A percentile compares a stretch with the other conserved stretches of the same genome.
These are phyloP conservation scores for Alternaria postmessia DNA, from an alignment of 2,329 filamentous ascomycete genomes.

Conservation along the genomic window DNA sequence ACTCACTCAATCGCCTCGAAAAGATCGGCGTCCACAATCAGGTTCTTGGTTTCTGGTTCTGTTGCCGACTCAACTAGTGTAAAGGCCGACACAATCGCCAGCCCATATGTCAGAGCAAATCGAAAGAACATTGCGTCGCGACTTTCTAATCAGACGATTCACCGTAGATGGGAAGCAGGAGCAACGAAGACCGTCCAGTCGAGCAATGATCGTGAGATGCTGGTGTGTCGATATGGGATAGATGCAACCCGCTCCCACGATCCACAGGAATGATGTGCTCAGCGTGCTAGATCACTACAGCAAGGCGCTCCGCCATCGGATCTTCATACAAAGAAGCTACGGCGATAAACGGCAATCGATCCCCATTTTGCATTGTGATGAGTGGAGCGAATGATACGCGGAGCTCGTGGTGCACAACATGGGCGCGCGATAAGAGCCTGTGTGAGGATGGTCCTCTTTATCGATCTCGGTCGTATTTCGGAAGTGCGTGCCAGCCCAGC, in stretches of 20 bases:
- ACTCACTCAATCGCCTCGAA: constrained; percentile 13
- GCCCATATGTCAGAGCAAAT: background rate
- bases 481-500: background rate
- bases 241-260: background rate
- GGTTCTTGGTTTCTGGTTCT: background rate
- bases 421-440: background rate
- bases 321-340: background rate
- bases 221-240: too few species aligned
- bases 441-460: background rate
- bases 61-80: background rate
- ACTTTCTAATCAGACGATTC: background rate
- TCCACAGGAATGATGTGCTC: background rate
- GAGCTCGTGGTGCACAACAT: background rate
- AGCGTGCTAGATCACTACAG: background rate
- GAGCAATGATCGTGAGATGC: background rate
- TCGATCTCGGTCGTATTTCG: background rate
- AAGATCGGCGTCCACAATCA: constrained; percentile 13
- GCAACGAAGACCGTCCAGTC: background rate
- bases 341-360: background rate
- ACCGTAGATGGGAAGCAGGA: background rate
- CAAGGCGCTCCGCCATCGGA: background rate
- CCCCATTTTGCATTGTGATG: background rate
- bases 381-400: background rate
- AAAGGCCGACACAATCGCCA: background rate
- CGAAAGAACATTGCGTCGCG: constrained; percentile 7